A percentile compares a stretch with the other conserved stretches of the same genome.
Conservation (phyloP, 2,329 filamentous ascomycete genomes). For the Nigrospora oryzae region DNA sequence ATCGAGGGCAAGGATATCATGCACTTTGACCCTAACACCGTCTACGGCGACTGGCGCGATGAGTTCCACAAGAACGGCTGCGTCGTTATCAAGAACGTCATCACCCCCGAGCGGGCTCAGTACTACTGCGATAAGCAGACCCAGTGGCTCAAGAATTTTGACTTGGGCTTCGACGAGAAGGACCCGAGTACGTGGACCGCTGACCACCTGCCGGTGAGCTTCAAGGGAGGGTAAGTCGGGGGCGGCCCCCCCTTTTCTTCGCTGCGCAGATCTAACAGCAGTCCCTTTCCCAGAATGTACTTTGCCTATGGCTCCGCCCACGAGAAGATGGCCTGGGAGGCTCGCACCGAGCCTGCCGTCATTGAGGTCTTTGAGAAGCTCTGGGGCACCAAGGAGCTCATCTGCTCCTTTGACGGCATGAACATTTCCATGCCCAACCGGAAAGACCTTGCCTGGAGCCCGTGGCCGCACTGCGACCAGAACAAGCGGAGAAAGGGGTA, state of each 20-base stretch:
- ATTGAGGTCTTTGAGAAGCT: conserved; percentile 30
- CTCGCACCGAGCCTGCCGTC: conserved; percentile 28
- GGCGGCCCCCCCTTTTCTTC: no score
- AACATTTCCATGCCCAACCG: conserved; percentile 33
- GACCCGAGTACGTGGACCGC: conserved; percentile 29
- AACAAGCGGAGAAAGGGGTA: conserved; percentile 28
- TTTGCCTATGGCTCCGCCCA: conserved; percentile 26
- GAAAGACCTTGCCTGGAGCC: conserved; percentile 25
- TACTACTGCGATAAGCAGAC: conserved; percentile 30
- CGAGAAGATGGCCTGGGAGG: conserved; percentile 35
- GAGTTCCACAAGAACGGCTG: conserved; percentile 32
- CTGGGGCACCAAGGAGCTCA: conserved; percentile 23
- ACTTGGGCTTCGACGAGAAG: conserved; percentile 27
- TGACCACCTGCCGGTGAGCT: conserved; percentile 30
- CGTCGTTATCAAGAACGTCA: conserved; percentile 28
- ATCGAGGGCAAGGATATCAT: conserved; percentile 16
- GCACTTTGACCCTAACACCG: conserved; percentile 12
- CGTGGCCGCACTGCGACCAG: conserved; percentile 38
- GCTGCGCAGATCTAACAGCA: no score
- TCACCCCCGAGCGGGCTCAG: conserved; percentile 25
- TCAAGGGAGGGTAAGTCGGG: conserved; percentile 21
- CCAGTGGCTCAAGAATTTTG: conserved; percentile 32
- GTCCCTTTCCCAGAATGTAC: conserved; percentile 27
- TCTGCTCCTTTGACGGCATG: conserved; percentile 20
- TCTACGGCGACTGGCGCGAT: conserved; percentile 32